Conservation (phyloP, 495 filamentous ascomycete genomes). For the Xylaria grammica region DNA sequence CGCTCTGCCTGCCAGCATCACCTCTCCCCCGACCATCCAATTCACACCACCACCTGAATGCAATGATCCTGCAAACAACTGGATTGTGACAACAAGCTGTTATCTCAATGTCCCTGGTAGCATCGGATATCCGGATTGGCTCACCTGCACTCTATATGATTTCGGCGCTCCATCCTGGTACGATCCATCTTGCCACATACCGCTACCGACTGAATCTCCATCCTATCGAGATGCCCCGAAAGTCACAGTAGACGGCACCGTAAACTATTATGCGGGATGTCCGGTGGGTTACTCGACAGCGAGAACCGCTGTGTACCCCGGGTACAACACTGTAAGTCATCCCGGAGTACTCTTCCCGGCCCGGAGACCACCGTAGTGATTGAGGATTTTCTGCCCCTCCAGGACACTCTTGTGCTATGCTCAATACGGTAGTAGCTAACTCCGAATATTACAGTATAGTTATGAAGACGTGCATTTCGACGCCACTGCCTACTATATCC, state of each 20-base stretch:
- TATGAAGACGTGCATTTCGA: conserved; percentile 4
- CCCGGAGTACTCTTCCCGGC: neutral
- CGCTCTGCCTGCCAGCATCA: conserved; percentile 4
- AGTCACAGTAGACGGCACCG: neutral
- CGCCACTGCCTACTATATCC: neutral
- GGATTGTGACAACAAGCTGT: conserved; percentile 15
- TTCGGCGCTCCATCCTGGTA: conserved; percentile 4
- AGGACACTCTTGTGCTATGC: too few species aligned
- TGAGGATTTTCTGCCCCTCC: too few species aligned
- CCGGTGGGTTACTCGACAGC: neutral
- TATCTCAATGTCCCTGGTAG: neutral
- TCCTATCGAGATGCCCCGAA: neutral
- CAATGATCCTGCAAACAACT: neutral
- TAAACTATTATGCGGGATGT: neutral
- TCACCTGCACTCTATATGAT: conserved; percentile 6
- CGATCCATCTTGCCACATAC: neutral
- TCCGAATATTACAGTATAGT: neutral
- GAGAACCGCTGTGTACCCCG: neutral
- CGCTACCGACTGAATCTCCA: neutral
- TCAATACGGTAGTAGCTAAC: neutral
- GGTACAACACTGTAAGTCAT: conserved; percentile 6
- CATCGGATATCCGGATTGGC: neutral
- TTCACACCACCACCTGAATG: conserved; percentile 11
- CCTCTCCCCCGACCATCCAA: conserved; percentile 2
- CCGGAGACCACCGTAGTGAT: too few species aligned